Conservation (phyloP, 2,329 filamentous ascomycete species). For the Coniella lustricola region DNA sequence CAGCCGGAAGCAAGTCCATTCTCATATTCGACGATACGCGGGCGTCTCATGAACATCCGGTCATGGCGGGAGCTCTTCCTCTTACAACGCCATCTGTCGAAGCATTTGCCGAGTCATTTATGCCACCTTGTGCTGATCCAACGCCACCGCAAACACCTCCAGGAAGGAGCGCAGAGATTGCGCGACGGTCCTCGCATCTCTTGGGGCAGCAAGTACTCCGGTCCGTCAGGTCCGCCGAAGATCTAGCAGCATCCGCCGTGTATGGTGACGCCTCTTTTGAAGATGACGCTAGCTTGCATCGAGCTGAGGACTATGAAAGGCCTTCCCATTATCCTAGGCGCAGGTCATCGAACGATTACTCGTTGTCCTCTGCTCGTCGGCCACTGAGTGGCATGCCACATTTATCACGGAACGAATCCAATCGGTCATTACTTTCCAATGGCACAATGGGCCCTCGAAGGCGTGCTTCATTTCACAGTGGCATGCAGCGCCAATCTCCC, state of each 20-base stretch:
- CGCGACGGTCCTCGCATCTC: conserved; percentile 49
- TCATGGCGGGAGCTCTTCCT: conserved; percentile 44
- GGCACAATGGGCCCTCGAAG: conserved; percentile 47
- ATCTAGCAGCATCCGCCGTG: conserved; percentile 41
- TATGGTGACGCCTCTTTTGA: conserved; percentile 35
- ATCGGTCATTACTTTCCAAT: conserved; percentile 41
- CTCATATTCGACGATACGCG: conserved; percentile 72
- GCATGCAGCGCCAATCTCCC: conserved; percentile 41
- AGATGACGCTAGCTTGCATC: conserved; percentile 12
- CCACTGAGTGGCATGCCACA: conserved; percentile 28
- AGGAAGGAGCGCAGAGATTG: conserved; percentile 35
- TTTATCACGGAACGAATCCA: conserved; percentile 41
- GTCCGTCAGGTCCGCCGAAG: conserved; percentile 30
- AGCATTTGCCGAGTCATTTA: conserved; percentile 45
- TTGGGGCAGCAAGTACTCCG: conserved; percentile 40
- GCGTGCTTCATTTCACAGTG: conserved; percentile 55
- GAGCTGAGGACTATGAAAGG: conserved; percentile 28
- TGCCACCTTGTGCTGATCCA: conserved; percentile 42
- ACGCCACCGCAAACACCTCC: conserved; percentile 59
- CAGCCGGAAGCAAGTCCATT: conserved; percentile 80
- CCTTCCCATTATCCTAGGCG: conserved; percentile 26
- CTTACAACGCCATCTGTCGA: conserved; percentile 42
- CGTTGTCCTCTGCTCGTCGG: conserved; percentile 26
- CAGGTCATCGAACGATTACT: conserved; percentile 23
- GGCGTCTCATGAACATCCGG: conserved; percentile 33